These are phyloP conservation scores for Nakataea oryzae DNA, from an alignment of 2,329 filamentous ascomycete genomes.

Conservation along the genomic window DNA sequence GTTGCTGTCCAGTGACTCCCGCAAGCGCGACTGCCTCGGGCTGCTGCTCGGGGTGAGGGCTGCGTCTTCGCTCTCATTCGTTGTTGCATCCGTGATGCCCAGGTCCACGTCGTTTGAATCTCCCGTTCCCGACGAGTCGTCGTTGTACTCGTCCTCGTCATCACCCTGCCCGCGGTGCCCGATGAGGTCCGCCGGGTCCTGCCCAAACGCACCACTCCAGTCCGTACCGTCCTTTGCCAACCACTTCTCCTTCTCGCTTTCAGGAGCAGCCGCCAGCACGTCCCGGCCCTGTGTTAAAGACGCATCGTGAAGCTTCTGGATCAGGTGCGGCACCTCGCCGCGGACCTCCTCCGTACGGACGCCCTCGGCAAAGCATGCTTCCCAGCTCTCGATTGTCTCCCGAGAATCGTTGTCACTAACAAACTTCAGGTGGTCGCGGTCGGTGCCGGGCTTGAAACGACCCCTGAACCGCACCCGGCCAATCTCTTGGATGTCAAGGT, in stretches of 20 bases:
- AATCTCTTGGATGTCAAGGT: slow-evolving; percentile 67
- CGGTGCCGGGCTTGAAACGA: slow-evolving; percentile 82
- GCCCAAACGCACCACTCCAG: slow-evolving; percentile 78
- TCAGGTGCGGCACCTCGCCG: slow-evolving; percentile 60
- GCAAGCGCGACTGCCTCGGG: slow-evolving; percentile 6
- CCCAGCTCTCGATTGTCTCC: slow-evolving; percentile 92
- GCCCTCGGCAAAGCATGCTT: slow-evolving; percentile 81
- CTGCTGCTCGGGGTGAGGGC: slow-evolving; percentile 1
- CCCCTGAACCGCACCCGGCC: slow-evolving; percentile 73
- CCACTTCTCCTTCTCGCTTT: slow-evolving; percentile 69
- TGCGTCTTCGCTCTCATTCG: slow-evolving; percentile 5
- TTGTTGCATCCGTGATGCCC: slow-evolving; percentile 45
- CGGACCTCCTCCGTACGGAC: slow-evolving; percentile 63
- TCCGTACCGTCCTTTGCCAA: slow-evolving; percentile 70
- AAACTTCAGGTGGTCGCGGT: slow-evolving; percentile 74
- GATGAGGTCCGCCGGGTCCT: slow-evolving; percentile 53
- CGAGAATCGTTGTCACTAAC: slow-evolving; percentile 79
- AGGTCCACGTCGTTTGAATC: slow-evolving; percentile 36
- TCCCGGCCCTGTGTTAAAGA: slow-evolving; percentile 73
- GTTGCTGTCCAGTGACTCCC: slow-evolving; percentile 5
- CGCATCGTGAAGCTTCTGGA: slow-evolving; percentile 70
- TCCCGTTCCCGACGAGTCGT: slow-evolving; percentile 16
- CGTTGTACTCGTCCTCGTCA: slow-evolving; percentile 26
- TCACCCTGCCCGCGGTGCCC: slow-evolving; percentile 17
- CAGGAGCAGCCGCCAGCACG: slow-evolving; percentile 60